Conservation (phyloP, 2,329 filamentous ascomycete species). For the Pyrenochaeta sp. region DNA sequence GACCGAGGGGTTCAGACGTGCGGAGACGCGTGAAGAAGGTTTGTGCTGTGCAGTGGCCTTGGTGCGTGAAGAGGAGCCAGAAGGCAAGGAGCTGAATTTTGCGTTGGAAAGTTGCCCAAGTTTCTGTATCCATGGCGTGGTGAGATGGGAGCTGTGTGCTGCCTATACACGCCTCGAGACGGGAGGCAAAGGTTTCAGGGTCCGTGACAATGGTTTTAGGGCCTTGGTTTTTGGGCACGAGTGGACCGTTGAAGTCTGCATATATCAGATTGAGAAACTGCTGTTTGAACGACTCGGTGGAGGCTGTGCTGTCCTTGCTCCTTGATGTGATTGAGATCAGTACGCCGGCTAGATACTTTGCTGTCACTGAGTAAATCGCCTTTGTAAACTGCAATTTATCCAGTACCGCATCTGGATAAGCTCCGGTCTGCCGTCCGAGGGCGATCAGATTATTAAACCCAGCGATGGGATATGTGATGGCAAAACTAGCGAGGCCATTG, state of each 20-base stretch:
- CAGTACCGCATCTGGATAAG: slow-evolving; percentile 18
- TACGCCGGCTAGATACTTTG: slow-evolving; percentile 35
- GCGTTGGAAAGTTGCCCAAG: slow-evolving; percentile 16
- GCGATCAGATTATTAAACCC: slow-evolving; percentile 36
- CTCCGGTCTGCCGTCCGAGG: slow-evolving; percentile 25
- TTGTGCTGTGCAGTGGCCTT: slow-evolving; percentile 36
- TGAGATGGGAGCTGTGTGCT: not conserved
- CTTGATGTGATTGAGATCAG: slow-evolving; percentile 4
- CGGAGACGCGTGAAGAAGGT: slow-evolving; percentile 37
- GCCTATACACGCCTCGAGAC: slow-evolving; percentile 14
- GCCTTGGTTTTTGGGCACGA: slow-evolving; percentile 28
- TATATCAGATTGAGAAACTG: slow-evolving; percentile 37
- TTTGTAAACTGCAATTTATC: slow-evolving; percentile 24
- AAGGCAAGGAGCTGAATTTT: slow-evolving; percentile 42
- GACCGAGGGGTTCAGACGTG: slow-evolving; percentile 27
- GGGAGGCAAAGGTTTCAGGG: slow-evolving; percentile 15
- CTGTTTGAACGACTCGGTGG: slow-evolving; percentile 29
- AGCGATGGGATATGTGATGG: slow-evolving; percentile 36
- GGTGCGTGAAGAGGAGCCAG: slow-evolving; percentile 41
- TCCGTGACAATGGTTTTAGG: slow-evolving; percentile 18
- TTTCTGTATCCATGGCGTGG: too few species aligned
- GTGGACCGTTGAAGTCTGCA: slow-evolving; percentile 33
- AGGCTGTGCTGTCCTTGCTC: not conserved
- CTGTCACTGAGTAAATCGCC: slow-evolving; percentile 31
- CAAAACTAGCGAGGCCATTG: slow-evolving; percentile 38